Conservation (phyloP, 2,329 filamentous ascomycete species). For the Ustulina deusta region DNA sequence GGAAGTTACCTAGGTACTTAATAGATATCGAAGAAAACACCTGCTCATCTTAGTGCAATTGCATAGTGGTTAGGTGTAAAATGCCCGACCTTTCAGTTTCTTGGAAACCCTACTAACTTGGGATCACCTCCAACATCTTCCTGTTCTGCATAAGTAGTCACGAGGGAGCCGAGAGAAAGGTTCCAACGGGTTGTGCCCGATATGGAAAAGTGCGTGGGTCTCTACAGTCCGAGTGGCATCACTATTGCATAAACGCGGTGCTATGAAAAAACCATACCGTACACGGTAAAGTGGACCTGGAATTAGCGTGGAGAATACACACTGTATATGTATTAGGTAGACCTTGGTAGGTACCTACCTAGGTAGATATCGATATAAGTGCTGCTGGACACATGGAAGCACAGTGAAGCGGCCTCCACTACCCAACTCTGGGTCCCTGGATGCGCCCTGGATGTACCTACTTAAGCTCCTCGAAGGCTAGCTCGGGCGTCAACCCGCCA, state of each 20-base stretch:
- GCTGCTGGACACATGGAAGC: too few species aligned
- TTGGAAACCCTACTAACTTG: neutral
- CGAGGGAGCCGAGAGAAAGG: too few species aligned
- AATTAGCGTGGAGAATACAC: neutral
- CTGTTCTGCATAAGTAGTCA: slow-evolving; percentile 7
- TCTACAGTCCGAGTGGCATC: slow-evolving; percentile 15
- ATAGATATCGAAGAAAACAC: too few species aligned
- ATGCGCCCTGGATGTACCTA: too few species aligned
- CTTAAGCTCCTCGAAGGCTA: slow-evolving; percentile 5
- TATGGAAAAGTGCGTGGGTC: slow-evolving; percentile 18
- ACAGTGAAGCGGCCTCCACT: too few species aligned
- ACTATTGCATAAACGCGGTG: slow-evolving; percentile 33
- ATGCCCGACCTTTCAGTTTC: neutral
- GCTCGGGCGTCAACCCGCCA: slow-evolving; percentile 9
- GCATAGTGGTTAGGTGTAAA: neutral
- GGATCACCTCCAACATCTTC: neutral
- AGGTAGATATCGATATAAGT: too few species aligned
- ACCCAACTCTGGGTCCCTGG: too few species aligned
- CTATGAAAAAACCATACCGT: slow-evolving; percentile 3
- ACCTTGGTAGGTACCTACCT: too few species aligned
- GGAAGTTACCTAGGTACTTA: neutral
- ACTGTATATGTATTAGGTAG: neutral
- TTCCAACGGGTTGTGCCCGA: slow-evolving; percentile 15
- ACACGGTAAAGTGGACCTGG: too few species aligned
- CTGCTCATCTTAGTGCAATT: neutral